These are phyloP conservation scores for Berkeleyomyces rouxiae DNA, from an alignment of 2,329 filamentous ascomycete genomes.

Conservation along the genomic window DNA sequence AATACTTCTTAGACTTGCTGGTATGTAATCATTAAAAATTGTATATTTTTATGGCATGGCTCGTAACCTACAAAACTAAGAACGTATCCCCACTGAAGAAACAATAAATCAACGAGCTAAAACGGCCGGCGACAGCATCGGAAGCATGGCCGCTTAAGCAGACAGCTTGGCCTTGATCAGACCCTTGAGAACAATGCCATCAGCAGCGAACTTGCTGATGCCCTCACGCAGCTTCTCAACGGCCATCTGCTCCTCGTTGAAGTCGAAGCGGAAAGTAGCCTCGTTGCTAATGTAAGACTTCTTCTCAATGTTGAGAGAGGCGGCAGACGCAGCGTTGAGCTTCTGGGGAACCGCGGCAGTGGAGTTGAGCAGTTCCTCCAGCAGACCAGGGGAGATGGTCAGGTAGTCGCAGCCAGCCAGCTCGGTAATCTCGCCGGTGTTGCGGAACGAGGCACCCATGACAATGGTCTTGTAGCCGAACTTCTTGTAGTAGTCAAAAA, in stretches of 20 bases:
- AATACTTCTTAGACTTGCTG: background rate
- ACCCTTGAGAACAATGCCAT: conserved; percentile 83
- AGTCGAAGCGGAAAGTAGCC: conserved; percentile 86
- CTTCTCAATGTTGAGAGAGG: conserved; percentile 62
- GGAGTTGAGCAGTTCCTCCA: conserved; percentile 87
- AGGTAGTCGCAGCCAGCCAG: conserved; percentile 97
- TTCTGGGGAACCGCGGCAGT: conserved; percentile 73
- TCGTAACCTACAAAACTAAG: background rate
- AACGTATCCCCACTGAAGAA: background rate
- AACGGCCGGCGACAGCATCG: no score
- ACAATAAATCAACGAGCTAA: background rate
- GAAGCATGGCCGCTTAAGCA: conserved; percentile 21
- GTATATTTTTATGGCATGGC: background rate
- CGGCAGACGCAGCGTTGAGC: conserved; percentile 56
- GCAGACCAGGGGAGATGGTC: conserved; percentile 57
- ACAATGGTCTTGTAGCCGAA: conserved; percentile 97
- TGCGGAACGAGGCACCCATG: conserved; percentile 98
- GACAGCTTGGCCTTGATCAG: conserved; percentile 76
- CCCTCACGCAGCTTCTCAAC: conserved; percentile 98
- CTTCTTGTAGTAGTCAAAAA: conserved; percentile 99
- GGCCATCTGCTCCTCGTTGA: conserved; percentile 99
- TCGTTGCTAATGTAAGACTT: conserved; percentile 83
- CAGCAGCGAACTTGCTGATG: conserved; percentile 98
- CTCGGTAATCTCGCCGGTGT: conserved; percentile 90
- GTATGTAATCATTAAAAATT: background rate